Conservation (phyloP, 192 early-diverging fungal genomes). For the Gamsiella multidivaricata region DNA sequence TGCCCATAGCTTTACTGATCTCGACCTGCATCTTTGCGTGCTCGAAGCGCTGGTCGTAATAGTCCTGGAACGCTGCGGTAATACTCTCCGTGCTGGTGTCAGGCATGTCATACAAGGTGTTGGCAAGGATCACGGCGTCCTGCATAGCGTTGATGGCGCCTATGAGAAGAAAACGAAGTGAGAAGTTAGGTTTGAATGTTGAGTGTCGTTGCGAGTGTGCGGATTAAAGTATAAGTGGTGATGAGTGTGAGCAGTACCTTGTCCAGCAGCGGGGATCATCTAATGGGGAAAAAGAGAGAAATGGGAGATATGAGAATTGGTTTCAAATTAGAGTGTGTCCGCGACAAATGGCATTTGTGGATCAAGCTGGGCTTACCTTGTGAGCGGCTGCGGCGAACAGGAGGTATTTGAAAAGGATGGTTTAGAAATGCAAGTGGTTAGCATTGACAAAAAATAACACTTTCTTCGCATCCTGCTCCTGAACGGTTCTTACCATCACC, state of each 20-base stretch:
- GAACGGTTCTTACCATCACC: constrained; percentile 48
- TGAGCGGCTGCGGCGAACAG: constrained; percentile 27
- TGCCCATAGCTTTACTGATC: constrained; percentile 16
- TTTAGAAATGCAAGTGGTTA: too few relatives aligned
- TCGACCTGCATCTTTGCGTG: constrained; percentile 25
- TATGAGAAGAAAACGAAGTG: background rate
- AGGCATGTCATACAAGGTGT: constrained; percentile 30
- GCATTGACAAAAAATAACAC: background rate
- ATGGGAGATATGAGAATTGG: background rate
- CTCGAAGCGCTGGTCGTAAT: constrained; percentile 15
- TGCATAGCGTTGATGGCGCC: constrained; percentile 49
- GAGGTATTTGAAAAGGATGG: too few relatives aligned
- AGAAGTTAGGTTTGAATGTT: background rate
- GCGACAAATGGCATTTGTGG: too few relatives aligned
- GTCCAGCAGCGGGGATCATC: constrained; percentile 38
- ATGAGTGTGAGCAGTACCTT: too few relatives aligned
- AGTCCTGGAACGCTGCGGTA: constrained; percentile 15
- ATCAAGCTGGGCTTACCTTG: too few relatives aligned
- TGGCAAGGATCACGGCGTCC: constrained; percentile 36
- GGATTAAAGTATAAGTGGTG: too few relatives aligned
- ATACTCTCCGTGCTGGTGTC: constrained; percentile 7
- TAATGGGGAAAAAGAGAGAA: background rate
- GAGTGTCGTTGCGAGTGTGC: too few relatives aligned
- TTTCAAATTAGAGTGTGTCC: too few relatives aligned
- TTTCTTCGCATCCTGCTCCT: background rate